These are phyloP conservation scores for Ophioceras dolichostomum DNA, from an alignment of 2,329 filamentous ascomycete genomes.

Conservation along the genomic window DNA sequence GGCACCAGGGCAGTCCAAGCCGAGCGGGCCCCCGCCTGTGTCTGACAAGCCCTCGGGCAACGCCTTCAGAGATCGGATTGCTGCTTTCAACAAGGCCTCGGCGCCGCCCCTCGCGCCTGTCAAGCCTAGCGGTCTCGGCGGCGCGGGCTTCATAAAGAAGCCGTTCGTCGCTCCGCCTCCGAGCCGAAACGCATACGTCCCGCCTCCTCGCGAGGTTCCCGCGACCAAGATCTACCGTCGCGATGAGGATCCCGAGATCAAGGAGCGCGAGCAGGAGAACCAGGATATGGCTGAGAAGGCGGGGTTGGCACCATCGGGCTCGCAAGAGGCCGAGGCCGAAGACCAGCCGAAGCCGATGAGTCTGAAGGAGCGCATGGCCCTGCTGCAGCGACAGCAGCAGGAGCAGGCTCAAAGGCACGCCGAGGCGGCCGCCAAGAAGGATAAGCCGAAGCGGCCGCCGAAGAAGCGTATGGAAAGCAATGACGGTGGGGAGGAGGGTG, in stretches of 20 bases:
- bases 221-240: slow-evolving; percentile 68
- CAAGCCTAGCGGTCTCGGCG: slow-evolving; percentile 57
- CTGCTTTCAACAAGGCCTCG: slow-evolving; percentile 86
- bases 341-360: slow-evolving; percentile 86
- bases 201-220: slow-evolving; percentile 58
- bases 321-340: slow-evolving; percentile 43
- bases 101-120: slow-evolving; percentile 83
- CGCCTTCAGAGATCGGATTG: slow-evolving; percentile 91
- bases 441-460: slow-evolving; percentile 69
- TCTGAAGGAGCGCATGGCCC: slow-evolving; percentile 87
- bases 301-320: slow-evolving; percentile 37
- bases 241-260: slow-evolving; percentile 72
- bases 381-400: slow-evolving; percentile 85
- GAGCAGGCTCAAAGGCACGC: slow-evolving; percentile 79
- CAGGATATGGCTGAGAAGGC: slow-evolving; percentile 56
- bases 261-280: slow-evolving; percentile 52
- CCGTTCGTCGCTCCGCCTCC: slow-evolving; percentile 93
- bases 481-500: slow-evolving; percentile 19
- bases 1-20: slow-evolving; percentile 21
- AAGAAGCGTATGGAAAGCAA: slow-evolving; percentile 52
- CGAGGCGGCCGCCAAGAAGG: slow-evolving; percentile 67
- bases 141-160: slow-evolving; percentile 78
- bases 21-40: slow-evolving; percentile 51
- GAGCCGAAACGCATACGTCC: slow-evolving; percentile 81
- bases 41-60: slow-evolving; percentile 61